Conservation (phyloP, 495 filamentous ascomycete genomes). For the Xylaria acuta region DNA sequence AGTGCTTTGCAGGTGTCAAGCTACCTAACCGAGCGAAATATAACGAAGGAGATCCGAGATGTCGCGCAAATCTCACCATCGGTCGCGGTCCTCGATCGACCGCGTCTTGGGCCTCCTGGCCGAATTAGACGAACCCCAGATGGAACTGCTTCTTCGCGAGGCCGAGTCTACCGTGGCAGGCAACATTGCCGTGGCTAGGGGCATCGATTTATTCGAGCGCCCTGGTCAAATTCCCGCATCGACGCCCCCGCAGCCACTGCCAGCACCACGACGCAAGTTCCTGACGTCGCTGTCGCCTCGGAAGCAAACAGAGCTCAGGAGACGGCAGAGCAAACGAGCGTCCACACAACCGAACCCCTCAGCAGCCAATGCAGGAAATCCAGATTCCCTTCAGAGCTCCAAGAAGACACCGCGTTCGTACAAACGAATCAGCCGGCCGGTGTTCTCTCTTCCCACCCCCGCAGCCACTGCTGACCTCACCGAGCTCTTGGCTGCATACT, state of each 20-base stretch:
- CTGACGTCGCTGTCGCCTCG: slow-evolving; percentile 40
- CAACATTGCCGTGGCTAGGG: slow-evolving; percentile 46
- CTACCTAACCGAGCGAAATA: slow-evolving; percentile 10
- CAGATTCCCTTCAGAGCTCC: slow-evolving; percentile 25
- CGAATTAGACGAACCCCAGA: slow-evolving; percentile 45
- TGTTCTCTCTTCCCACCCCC: slow-evolving; percentile 38
- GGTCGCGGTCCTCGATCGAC: slow-evolving; percentile 47
- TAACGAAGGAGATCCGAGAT: slow-evolving; percentile 27
- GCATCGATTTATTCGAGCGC: slow-evolving; percentile 44
- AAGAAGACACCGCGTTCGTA: slow-evolving; percentile 40
- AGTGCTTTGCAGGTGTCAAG: background rate
- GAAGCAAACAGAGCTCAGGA: slow-evolving; percentile 43
- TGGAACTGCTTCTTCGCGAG: slow-evolving; percentile 44
- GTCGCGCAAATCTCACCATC: slow-evolving; percentile 42
- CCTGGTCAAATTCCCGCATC: slow-evolving; percentile 7
- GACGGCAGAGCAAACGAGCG: slow-evolving; percentile 45
- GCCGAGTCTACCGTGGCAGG: slow-evolving; percentile 47
- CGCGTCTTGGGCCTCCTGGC: slow-evolving; percentile 48
- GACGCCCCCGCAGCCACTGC: background rate
- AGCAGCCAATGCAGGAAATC: background rate
- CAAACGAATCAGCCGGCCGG: slow-evolving; percentile 45
- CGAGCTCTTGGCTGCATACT: slow-evolving; percentile 40
- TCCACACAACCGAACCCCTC: slow-evolving; percentile 29
- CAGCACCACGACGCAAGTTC: slow-evolving; percentile 33
- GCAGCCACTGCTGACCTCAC: slow-evolving; percentile 42